Conservation (phyloP, 495 filamentous ascomycete genomes). For the Talaromyces trachyspermus region DNA sequence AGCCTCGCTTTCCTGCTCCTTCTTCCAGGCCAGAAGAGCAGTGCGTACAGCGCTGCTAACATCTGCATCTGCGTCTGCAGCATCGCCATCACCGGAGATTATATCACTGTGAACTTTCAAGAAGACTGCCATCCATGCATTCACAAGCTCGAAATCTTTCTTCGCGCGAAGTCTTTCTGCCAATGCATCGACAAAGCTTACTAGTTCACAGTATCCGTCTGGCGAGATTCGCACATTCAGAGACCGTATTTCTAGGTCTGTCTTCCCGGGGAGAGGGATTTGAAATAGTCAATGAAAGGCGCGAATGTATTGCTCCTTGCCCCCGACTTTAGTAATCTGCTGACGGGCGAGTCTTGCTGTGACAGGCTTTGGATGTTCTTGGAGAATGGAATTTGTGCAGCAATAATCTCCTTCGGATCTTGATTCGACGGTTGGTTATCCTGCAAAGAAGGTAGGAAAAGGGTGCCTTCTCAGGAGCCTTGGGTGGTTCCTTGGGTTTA, state of each 20-base stretch:
- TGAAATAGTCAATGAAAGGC: conserved; percentile 65
- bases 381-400: not conserved
- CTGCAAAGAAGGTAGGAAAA: conserved; percentile 82
- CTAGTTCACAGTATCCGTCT: conserved; percentile 46
- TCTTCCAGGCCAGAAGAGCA: conserved; percentile 56
- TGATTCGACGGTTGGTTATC: conserved; percentile 24
- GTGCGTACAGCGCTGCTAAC: conserved; percentile 35
- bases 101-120: conserved; percentile 65
- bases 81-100: conserved; percentile 36
- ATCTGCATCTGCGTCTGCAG: conserved; percentile 36
- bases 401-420: not conserved
- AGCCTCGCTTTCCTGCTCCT: conserved; percentile 58
- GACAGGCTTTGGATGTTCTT: not conserved
- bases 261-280: conserved; percentile 67
- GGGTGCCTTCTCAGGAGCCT: conserved; percentile 86
- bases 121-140: conserved; percentile 96
- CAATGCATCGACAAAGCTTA: conserved; percentile 67
- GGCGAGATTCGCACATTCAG: conserved; percentile 40
- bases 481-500: conserved; percentile 85
- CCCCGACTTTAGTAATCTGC: conserved; percentile 41
- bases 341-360: conserved; percentile 39
- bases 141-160: conserved; percentile 84
- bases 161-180: conserved; percentile 56
- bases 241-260: conserved; percentile 83
- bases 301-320: conserved; percentile 38